Base-by-base conservation (phyloP, 2,329 filamentous ascomycete genomes). In the Paecilomyces fulvus region DNA sequence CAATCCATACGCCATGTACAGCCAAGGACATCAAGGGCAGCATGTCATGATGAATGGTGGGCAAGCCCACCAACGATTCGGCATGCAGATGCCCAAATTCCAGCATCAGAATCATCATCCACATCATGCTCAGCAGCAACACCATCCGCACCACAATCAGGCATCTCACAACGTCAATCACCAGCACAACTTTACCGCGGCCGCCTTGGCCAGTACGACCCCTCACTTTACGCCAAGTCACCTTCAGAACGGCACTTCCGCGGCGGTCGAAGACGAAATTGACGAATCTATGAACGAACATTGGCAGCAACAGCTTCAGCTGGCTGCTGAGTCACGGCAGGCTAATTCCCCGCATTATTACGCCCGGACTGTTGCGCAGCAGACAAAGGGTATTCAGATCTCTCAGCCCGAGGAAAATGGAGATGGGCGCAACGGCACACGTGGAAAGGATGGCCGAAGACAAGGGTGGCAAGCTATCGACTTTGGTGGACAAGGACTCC, bases 401-500 rank as follows among this genome's bases (percentile, higher is more conserved):
- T 64, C 61, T 74, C 78, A 63, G 70, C 80, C 66, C 64, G 77
- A 67, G 70, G 80, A 67, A 54, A 68, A 65, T 25, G 76, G 79
- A 59, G 81, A 85, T 61, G 80, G 81, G 62, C 77, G 86, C 64
- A 87, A 87, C 65, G 79, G 88, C 55, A 83, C 88, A 58, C 82
- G 83, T 66, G 79, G 82, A 58, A 84, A 85, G 65, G 63, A 71
- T 48, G 69, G 66, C 25, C 64, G 76, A 69, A 79, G 87, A 61
- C 88, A 96, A 72, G 88, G 92, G 66, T 97, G 94, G 94, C 84
- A 90, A 71, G 91, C 92, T 61, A 80, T 99, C 64, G 94, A 99
- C 73, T 87, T 97, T 70, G 94, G 92, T 64, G 94, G 94, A n/a
- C 94, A 97, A 76, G 92, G 92, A 20, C 79, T 99, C 52, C 87